Evolutionary conservation across 1,139 yeast genomes (phyloP).

Genomic region (Candida smagusa): DNA sequence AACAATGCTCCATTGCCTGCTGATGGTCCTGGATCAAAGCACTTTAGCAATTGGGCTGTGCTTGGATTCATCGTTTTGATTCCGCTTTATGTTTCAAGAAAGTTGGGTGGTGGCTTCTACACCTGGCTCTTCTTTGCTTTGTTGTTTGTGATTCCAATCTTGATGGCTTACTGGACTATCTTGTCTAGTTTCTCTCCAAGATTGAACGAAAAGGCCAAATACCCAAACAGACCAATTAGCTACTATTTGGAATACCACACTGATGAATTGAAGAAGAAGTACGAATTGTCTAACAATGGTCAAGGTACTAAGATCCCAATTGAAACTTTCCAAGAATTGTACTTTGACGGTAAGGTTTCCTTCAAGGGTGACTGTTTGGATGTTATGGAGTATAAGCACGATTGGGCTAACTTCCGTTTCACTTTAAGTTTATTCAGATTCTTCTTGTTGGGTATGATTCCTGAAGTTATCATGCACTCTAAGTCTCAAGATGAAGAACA

Average conservation of each 20-base stretch:
- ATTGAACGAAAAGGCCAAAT: conserved; percentile 69
- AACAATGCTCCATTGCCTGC: conserved; percentile 87
- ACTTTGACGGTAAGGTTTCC: conserved; percentile 77
- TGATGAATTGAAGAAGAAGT: conserved; percentile 66
- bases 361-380: conserved; percentile 90
- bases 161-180: conserved; percentile 80
- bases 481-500: conserved; percentile 95
- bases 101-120: conserved; percentile 72
- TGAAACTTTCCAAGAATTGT: conserved; percentile 90
- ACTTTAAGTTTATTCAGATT: conserved; percentile 75
- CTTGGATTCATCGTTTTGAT: conserved; percentile 50
- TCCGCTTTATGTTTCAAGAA: conserved; percentile 63
- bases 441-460: conserved; percentile 85
- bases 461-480: conserved; percentile 89
- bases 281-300: conserved; percentile 54
- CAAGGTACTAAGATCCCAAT: conserved; percentile 75
- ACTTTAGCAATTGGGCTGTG: conserved; percentile 66
- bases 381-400: conserved; percentile 81
- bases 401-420: conserved; percentile 84
- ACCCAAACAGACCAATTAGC: conserved; percentile 77
- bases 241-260: conserved; percentile 82
- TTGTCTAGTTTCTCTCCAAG: conserved; percentile 79
- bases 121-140: conserved; percentile 57
- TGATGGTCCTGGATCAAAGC: conserved; percentile 84
- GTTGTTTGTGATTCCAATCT: conserved; percentile 60